Evolutionary conservation across 2,329 filamentous ascomycete species (phyloP).

Genomic region (Chrysoporthe deuterocubensis): DNA sequence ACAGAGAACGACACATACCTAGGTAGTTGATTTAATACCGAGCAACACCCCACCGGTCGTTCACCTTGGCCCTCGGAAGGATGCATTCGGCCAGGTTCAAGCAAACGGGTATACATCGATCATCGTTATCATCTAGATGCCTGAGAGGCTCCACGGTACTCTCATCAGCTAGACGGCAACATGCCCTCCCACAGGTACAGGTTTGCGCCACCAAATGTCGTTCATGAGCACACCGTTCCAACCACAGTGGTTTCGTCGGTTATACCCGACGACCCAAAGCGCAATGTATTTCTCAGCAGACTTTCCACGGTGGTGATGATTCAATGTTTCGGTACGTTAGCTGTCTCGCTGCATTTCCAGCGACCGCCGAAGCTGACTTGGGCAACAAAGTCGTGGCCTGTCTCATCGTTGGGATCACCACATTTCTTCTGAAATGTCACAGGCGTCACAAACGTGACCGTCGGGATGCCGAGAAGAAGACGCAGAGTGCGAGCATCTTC

Average conservation of each 20-base stretch:
- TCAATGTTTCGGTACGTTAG: constrained; percentile 14
- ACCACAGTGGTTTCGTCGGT: neutral
- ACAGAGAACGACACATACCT: neutral
- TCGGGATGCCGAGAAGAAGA: neutral
- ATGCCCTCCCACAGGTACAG: neutral
- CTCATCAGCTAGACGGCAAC: neutral
- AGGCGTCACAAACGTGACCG: neutral
- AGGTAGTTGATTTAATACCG: no score
- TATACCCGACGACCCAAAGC: neutral
- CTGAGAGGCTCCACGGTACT: neutral
- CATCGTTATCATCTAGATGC: no score
- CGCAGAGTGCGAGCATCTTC: constrained; percentile 7
- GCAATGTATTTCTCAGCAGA: neutral
- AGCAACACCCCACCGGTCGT: no score
- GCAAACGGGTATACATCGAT: no score
- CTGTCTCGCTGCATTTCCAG: no score
- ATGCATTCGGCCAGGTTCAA: no score
- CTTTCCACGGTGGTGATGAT: constrained; percentile 13
- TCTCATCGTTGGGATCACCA: constrained; percentile 10
- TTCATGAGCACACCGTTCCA: neutral
- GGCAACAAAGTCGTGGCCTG: constrained; percentile 5
- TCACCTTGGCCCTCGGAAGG: no score
- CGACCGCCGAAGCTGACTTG: constrained; percentile 2
- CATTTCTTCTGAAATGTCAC: constrained; percentile 2
- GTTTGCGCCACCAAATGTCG: neutral